Evolutionary conservation across 2,329 filamentous ascomycete genomes (phyloP), one percentile per base, ranked within the genome.

Genomic region (Cercospora berteroae): DNA sequence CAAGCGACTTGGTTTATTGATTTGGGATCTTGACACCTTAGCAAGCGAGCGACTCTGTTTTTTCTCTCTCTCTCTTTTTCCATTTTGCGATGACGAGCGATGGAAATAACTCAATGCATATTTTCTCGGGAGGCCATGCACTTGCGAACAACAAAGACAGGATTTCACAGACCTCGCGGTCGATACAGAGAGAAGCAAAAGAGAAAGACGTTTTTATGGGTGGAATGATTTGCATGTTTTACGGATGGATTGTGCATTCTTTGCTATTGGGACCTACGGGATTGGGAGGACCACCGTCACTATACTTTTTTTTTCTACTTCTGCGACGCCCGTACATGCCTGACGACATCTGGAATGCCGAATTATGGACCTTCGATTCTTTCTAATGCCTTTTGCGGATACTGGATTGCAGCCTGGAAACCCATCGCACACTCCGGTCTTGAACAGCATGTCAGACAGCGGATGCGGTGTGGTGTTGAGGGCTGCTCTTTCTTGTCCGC

Each of bases 1-100:
- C 64, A 60, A 77, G 81, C 79, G 76, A 80, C 80, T 68, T 71
- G 67, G 60, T 63, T 62, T 65, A 65, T 62, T 39, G 52, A 39
- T 60, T 65, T 48, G 33, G 33, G 61, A 56, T 59, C 66, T 36
- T 62, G 66, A 50, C 63, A 52, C 52, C 39, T 71, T 71, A 67
- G 65, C 67, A 67, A 70, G 68, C 68, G 70, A 71, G 71, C 71
- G 59, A 67, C 63, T 27, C 58, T 63, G 61, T 63, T 64, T 68
- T 58, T 64, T 63, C 59, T 63, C 63, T 68, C 55, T 64, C 63
- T 60, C 29, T 63, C 52, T 67, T 50, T 55, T 8, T 56, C 60
- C 57, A 57, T 63, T 48, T 36, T 33, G 55, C 20, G 44, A 27
- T 58, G 55, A 66, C n/a, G 39, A 63, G 39, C 62, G 65, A 61